These are phyloP conservation scores for Ilyonectria robusta DNA, from an alignment of 2,329 filamentous ascomycete genomes.

Conservation along the genomic window DNA sequence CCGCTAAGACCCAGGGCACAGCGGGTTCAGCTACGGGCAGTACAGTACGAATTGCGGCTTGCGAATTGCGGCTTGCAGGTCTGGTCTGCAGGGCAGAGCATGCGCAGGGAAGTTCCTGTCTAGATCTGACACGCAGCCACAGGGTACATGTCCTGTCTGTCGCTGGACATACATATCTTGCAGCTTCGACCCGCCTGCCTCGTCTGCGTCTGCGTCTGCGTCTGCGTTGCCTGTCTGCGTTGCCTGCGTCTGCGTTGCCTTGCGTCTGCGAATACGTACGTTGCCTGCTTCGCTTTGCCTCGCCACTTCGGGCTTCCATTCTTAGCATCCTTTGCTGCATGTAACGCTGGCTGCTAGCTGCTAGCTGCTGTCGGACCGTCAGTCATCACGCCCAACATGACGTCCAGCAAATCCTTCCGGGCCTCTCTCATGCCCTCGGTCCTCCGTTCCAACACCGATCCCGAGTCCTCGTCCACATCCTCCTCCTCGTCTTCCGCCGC, in stretches of 20 bases:
- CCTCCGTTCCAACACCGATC: constrained; percentile 49
- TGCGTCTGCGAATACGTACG: no score
- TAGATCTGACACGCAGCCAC: constrained; percentile 50
- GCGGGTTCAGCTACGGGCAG: constrained; percentile 10
- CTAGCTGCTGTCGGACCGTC: constrained; percentile 40
- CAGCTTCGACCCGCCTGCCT: constrained; percentile 28
- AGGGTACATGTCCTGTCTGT: constrained; percentile 27
- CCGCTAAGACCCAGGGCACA: constrained; percentile 24
- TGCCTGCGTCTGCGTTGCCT: neutral
- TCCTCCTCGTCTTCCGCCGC: constrained; percentile 25
- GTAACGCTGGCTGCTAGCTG: constrained; percentile 45
- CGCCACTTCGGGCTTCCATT: constrained; percentile 42
- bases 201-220: neutral
- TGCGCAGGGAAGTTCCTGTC: constrained; percentile 46
- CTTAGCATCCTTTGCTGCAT: constrained; percentile 49
- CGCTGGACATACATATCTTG: constrained; percentile 28
- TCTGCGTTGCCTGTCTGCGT: constrained; percentile 3
- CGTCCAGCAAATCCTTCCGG: constrained; percentile 62
- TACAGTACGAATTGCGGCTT: constrained; percentile 23
- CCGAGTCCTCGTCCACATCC: constrained; percentile 41
- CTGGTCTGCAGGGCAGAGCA: constrained; percentile 17
- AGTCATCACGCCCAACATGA: constrained; percentile 58
- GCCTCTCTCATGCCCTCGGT: constrained; percentile 56
- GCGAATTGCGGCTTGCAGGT: neutral
- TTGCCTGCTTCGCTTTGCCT: constrained; percentile 9